phyloP scores from a whole-genome alignment of 345 rosid genomes.

The Moringa oleifera region DNA sequence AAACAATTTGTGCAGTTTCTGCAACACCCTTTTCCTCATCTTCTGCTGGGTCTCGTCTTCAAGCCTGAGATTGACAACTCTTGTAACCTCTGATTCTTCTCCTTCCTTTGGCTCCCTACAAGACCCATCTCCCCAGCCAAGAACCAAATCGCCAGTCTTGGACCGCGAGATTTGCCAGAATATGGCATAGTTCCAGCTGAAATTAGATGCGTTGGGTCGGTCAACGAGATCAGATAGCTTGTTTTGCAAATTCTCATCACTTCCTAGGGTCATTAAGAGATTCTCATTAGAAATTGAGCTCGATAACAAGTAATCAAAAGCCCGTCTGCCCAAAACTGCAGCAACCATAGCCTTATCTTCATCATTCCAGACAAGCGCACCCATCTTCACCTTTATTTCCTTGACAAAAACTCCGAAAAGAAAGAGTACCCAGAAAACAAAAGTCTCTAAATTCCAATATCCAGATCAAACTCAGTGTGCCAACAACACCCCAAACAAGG shows the following conservation, averaged over 20 bases:
- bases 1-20: slow-evolving; percentile 69
- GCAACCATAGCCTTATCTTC: slow-evolving; percentile 65
- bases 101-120: slow-evolving; percentile 83
- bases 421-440: neutral
- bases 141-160: slow-evolving; percentile 72
- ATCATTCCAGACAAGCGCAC: slow-evolving; percentile 61
- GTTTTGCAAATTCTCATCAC: slow-evolving; percentile 68
- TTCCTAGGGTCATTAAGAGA: slow-evolving; percentile 49
- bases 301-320: slow-evolving; percentile 64
- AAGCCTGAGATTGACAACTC: slow-evolving; percentile 27
- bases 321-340: slow-evolving; percentile 73
- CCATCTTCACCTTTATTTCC: slow-evolving; percentile 52
- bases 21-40: slow-evolving; percentile 86
- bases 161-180: slow-evolving; percentile 93
- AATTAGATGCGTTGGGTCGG: slow-evolving; percentile 56
- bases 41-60: slow-evolving; percentile 65
- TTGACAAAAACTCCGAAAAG: slow-evolving; percentile 24
- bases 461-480: slow-evolving; percentile 8
- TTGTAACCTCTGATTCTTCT: slow-evolving; percentile 54
- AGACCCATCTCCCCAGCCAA: slow-evolving; percentile 99
- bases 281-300: slow-evolving; percentile 65
- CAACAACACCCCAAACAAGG: neutral
- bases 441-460: neutral
- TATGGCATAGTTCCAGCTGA: slow-evolving; percentile 96
- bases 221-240: slow-evolving; percentile 95